These are phyloP conservation scores for Stentor roeselii DNA, from an alignment of 73 alveolate species.

Conservation along the genomic window DNA sequence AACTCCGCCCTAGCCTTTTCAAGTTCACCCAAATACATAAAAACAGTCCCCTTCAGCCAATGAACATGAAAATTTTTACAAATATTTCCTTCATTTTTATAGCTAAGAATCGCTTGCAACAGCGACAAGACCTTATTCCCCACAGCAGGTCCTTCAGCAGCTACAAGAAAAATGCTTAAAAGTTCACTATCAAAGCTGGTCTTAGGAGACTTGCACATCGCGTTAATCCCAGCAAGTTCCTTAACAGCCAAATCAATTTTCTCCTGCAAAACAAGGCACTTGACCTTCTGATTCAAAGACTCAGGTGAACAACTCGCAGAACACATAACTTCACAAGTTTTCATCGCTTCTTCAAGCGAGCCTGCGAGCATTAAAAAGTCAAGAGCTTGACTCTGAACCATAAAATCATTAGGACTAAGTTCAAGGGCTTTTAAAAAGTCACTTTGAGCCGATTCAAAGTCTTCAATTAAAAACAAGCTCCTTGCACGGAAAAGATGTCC, in stretches of 20 bases:
- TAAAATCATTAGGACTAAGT: constrained; percentile 36
- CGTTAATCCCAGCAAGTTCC: background rate
- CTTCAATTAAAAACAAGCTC: constrained; percentile 10
- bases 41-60: constrained; percentile 36
- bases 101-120: background rate
- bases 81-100: constrained; percentile 35
- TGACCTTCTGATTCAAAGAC: constrained; percentile 4
- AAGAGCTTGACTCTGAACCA: constrained; percentile 48
- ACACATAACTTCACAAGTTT: constrained; percentile 33
- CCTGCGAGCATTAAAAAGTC: constrained; percentile 40
- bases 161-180: background rate
- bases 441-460: constrained; percentile 36
- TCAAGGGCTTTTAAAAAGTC: constrained; percentile 35
- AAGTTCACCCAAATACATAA: constrained; percentile 37
- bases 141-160: background rate
- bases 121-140: background rate
- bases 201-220: background rate
- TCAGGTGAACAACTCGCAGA: background rate
- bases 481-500: constrained; percentile 41
- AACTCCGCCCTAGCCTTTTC: constrained; percentile 49
- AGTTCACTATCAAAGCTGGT: background rate
- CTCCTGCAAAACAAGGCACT: constrained; percentile 38
- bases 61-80: constrained; percentile 37
- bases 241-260: constrained; percentile 37
- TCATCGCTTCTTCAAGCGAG: constrained; percentile 54